Evolutionary conservation across 768 basidiomycete genomes (phyloP).

Genomic region (Rhizopogon salebrosus): DNA sequence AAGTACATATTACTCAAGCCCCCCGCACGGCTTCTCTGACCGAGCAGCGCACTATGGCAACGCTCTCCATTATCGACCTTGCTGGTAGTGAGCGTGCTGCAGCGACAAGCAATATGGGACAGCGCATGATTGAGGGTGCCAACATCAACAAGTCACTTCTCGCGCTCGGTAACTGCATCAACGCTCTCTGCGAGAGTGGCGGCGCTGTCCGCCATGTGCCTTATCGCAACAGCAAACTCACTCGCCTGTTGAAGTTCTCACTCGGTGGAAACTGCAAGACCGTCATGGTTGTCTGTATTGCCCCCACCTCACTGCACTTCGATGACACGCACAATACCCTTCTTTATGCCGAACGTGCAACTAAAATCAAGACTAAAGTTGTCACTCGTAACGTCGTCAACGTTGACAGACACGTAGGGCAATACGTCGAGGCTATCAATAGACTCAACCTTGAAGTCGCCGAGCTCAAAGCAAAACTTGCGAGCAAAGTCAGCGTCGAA

Average conservation of each 20-base stretch:
- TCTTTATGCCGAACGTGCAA: conserved; percentile 94
- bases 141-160: conserved; percentile 99
- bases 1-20: conserved; percentile 87
- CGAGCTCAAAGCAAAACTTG: conserved; percentile 81
- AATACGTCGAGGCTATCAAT: conserved; percentile 93
- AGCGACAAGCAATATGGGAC: conserved; percentile 95
- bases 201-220: conserved; percentile 87
- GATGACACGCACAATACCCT: conserved; percentile 99
- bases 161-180: conserved; percentile 97
- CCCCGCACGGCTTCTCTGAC: conserved; percentile 82
- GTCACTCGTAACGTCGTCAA: conserved; percentile 94
- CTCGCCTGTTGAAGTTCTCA: conserved; percentile 94
- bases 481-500: conserved; percentile 62
- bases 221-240: conserved; percentile 97
- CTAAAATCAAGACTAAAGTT: conserved; percentile 97
- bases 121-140: conserved; percentile 96
- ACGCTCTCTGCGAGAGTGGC: conserved; percentile 93
- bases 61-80: conserved; percentile 95
- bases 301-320: conserved; percentile 92
- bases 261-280: conserved; percentile 99
- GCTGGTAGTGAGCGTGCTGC: conserved; percentile 97
- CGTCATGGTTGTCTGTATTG: conserved; percentile 98
- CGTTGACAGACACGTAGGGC: conserved; percentile 90
- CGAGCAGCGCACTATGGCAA: conserved; percentile 80
- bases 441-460: conserved; percentile 79